These are phyloP conservation scores for Chenopodium formosanum DNA, from an alignment of 148 eudicot species.

Conservation along the genomic window DNA sequence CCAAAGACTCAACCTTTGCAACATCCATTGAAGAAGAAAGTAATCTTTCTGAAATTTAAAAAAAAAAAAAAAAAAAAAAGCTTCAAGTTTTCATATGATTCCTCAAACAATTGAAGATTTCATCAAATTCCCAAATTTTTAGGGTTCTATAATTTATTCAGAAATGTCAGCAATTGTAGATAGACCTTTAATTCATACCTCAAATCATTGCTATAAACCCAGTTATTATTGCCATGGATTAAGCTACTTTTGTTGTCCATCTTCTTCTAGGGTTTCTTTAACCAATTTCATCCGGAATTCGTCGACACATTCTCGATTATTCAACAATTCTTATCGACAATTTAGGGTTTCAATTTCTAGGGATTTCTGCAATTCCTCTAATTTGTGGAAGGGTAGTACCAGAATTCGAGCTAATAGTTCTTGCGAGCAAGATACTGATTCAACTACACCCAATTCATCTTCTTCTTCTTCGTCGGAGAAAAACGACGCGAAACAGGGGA, in stretches of 20 bases:
- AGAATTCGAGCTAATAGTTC: conserved; percentile 49
- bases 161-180: conserved; percentile 47
- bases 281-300: conserved; percentile 30
- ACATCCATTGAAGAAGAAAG: not conserved
- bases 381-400: conserved; percentile 25
- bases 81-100: conserved; percentile 14
- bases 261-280: conserved; percentile 37
- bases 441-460: conserved; percentile 22
- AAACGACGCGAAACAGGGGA: conserved; percentile 41
- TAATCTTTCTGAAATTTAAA: not conserved
- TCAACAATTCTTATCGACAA: conserved; percentile 23
- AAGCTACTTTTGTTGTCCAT: conserved; percentile 31
- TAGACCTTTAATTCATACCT: conserved; percentile 42
- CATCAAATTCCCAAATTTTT: conserved; percentile 18
- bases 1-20: not conserved
- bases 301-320: conserved; percentile 19
- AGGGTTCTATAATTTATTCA: conserved; percentile 20
- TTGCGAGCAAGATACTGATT: conserved; percentile 59
- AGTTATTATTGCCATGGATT: conserved; percentile 34
- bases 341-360: conserved; percentile 43
- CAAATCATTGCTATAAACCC: conserved; percentile 36
- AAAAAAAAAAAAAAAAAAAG: not conserved
- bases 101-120: not conserved
- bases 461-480: conserved; percentile 37
- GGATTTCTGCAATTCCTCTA: conserved; percentile 17